Evolutionary conservation across 306 rosid species (phyloP).

Genomic region (Crotalaria pallida): DNA sequence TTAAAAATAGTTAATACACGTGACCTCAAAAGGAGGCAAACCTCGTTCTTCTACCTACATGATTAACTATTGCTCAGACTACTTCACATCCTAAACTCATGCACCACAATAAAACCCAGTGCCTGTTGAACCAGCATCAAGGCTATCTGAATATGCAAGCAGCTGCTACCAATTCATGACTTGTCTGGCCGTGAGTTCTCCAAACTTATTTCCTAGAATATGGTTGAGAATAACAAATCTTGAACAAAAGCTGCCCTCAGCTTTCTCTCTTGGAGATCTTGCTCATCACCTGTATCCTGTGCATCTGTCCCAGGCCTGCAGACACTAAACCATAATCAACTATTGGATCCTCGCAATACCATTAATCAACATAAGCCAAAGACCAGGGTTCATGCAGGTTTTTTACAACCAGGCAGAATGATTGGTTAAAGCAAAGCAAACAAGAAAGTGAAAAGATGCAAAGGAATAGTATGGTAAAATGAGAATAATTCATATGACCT

Average conservation of each 20-base stretch:
- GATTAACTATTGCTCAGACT: constrained; percentile 19
- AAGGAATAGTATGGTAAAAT: not conserved
- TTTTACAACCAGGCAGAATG: not conserved
- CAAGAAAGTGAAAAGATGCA: not conserved
- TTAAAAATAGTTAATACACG: not conserved
- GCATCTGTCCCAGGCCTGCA: constrained; percentile 43
- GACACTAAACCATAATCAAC: constrained; percentile 8
- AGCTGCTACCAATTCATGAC: constrained; percentile 25
- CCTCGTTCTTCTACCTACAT: not conserved
- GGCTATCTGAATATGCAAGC: constrained; percentile 17
- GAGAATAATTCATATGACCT: not conserved
- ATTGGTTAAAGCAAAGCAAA: not conserved
- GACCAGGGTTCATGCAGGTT: not conserved
- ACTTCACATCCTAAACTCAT: constrained; percentile 25
- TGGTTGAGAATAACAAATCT: constrained; percentile 57
- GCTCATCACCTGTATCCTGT: constrained; percentile 27
- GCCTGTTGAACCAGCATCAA: constrained; percentile 26
- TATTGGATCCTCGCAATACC: not conserved
- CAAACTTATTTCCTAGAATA: constrained; percentile 32
- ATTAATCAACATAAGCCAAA: not conserved
- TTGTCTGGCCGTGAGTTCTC: constrained; percentile 7
- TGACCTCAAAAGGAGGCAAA: not conserved
- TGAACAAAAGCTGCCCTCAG: constrained; percentile 65
- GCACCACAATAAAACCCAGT: constrained; percentile 30
- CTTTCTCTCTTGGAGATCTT: constrained; percentile 55